phyloP scores from a whole-genome alignment of 306 rosid species.

The Sophora flavescens region DNA sequence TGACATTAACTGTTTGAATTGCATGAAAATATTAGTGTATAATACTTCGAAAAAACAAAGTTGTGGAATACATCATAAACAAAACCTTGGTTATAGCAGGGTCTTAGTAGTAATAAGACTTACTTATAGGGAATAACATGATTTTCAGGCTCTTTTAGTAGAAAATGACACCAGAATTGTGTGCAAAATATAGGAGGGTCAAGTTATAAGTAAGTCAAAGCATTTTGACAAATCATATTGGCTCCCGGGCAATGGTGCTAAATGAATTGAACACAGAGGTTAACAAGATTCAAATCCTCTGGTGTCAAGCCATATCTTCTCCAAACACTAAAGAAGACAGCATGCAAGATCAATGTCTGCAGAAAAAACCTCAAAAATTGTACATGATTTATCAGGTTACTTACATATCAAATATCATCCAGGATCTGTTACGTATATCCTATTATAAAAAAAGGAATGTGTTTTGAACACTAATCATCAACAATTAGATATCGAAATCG shows the following conservation, averaged over 20 bases:
- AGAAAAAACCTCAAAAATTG: constrained; percentile 59
- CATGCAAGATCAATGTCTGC: constrained; percentile 73
- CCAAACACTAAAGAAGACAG: too few relatives aligned
- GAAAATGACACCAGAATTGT: too few relatives aligned
- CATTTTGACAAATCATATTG: not conserved
- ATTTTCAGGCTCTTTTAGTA: not conserved
- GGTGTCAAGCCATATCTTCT: constrained; percentile 76
- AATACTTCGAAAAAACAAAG: constrained; percentile 22
- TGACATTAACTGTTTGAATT: too few relatives aligned
- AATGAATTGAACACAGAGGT: constrained; percentile 67
- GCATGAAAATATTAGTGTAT: too few relatives aligned
- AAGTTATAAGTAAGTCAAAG: not conserved
- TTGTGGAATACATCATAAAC: not conserved
- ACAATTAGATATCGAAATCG: not conserved
- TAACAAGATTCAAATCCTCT: constrained; percentile 76
- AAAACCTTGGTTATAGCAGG: not conserved
- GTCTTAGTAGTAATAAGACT: not conserved
- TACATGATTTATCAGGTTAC: constrained; percentile 26
- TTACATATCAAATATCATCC: constrained; percentile 13
- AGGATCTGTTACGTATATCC: not conserved
- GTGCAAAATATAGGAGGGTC: not conserved
- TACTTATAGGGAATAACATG: constrained; percentile 15
- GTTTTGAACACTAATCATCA: not conserved
- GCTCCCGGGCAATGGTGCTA: constrained; percentile 11
- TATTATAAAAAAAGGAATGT: not conserved